Evolutionary conservation across 768 basidiomycete species (phyloP).

Genomic region (Mycena vulgaris): DNA sequence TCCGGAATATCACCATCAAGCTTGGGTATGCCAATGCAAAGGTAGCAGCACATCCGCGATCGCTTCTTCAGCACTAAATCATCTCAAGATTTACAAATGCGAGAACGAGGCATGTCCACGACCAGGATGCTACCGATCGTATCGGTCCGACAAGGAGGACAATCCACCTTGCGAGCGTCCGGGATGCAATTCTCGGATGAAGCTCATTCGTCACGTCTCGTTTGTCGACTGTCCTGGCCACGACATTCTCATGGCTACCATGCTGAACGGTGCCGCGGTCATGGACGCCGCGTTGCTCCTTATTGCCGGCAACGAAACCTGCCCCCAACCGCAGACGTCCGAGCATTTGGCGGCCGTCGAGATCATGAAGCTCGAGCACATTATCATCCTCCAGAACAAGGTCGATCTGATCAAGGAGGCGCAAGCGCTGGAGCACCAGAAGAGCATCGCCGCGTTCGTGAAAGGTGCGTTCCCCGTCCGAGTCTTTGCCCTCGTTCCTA

Average conservation of each 20-base stretch:
- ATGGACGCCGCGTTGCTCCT: constrained; percentile 99
- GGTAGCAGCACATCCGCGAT: constrained; percentile 63
- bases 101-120: constrained; percentile 94
- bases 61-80: constrained; percentile 34
- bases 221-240: constrained; percentile 99
- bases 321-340: constrained; percentile 98
- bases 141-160: constrained; percentile 95
- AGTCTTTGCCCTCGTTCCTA: constrained; percentile 11
- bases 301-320: constrained; percentile 98
- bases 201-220: constrained; percentile 95
- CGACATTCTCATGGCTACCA: constrained; percentile 99
- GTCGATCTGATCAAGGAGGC: constrained; percentile 97
- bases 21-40: constrained; percentile 99
- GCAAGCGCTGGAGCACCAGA: constrained; percentile 95
- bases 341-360: constrained; percentile 99
- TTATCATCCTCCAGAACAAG: constrained; percentile 99
- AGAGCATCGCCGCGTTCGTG: constrained; percentile 95
- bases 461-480: constrained; percentile 71
- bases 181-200: constrained; percentile 92
- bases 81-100: constrained; percentile 94
- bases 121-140: constrained; percentile 95
- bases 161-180: constrained; percentile 94
- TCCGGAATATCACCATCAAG: constrained; percentile 99
- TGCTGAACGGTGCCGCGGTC: constrained; percentile 99
- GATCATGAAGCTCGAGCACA: constrained; percentile 98